Evolutionary conservation across 306 rosid genomes (phyloP).

Genomic region (Astragalus membranaceus): DNA sequence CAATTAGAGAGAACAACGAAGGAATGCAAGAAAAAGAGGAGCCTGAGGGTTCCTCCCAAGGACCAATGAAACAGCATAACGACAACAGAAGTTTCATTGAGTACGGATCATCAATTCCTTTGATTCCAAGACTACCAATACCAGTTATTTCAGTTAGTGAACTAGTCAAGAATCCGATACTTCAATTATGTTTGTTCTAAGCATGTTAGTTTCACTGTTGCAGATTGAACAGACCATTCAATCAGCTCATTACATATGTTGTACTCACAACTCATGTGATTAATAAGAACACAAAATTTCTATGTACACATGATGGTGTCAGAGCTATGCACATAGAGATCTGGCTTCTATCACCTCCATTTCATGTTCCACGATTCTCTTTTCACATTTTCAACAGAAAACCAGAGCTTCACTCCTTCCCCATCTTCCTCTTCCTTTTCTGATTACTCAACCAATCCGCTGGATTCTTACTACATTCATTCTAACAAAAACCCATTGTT

Average conservation of each 20-base stretch:
- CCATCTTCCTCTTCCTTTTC: too few relatives aligned
- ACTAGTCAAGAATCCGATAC: neutral
- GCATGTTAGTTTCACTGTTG: neutral
- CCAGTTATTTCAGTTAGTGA: neutral
- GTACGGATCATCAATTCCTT: neutral
- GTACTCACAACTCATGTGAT: neutral
- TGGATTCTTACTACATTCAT: too few relatives aligned
- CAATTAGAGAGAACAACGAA: neutral
- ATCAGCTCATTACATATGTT: neutral
- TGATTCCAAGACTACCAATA: neutral
- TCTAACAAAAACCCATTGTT: too few relatives aligned
- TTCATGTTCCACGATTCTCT: too few relatives aligned
- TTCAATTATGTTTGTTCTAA: neutral
- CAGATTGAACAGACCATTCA: neutral
- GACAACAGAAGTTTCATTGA: neutral
- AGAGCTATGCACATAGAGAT: too few relatives aligned
- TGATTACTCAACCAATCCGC: too few relatives aligned
- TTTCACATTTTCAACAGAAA: too few relatives aligned
- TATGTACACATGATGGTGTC: too few relatives aligned
- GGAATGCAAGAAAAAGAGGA: neutral
- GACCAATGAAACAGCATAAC: neutral
- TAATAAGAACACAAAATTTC: neutral
- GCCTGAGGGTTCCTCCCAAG: neutral
- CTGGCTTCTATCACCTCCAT: too few relatives aligned
- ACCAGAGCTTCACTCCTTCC: too few relatives aligned